Evolutionary conservation across 2,329 filamentous ascomycete genomes (phyloP), one percentile per base, ranked within the genome.

Genomic region (Chaetomium sp.): DNA sequence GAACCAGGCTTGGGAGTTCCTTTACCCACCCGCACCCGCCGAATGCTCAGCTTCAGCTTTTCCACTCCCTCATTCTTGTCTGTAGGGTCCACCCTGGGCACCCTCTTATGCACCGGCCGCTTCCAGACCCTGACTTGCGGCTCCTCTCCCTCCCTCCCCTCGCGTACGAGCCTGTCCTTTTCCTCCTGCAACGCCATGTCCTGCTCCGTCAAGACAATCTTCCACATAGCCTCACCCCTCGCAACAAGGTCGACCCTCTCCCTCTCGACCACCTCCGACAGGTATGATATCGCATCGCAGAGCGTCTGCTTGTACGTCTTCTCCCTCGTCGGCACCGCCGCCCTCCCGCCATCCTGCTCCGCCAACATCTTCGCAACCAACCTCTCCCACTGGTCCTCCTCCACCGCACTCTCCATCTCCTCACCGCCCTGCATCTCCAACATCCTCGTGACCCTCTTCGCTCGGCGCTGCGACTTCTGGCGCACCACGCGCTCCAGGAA

Each of bases 401-500:
- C 67, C 38, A 60, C 31, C 0, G 78, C 77, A 0, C 70, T 67
- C 9, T 68, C 55, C 4, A 76, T 21, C 1, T 66, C 59, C 0
- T 81, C 77, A 4, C 81, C 79, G 4, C 81, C 79, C 10, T 76
- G 72, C 25, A 86, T 70, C 7, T 76, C 70, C 9, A 79, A 67
- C 0, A 80, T 70, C 19, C 71, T 71, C 55, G 77, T 65, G 13
- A 83, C 74, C 19, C 80, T 76, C 53, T 73, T 73, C 51, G 80
- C 75, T n/a, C 82, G 81, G 47, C 76, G 73, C 4, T 72, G 66
- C 21, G 83, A 74, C 70, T 85, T 85, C 57, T 84, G 78, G 10
- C 80, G 78, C 2, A 93, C 71, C 19, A 88, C 80, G 9, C 83
- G 77, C n/a, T 81, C 83, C 23, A 93, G 75, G n/a, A 76, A 75